These are phyloP conservation scores for Podila clonocystis DNA, from an alignment of 192 early-diverging fungal species.

Conservation along the genomic window DNA sequence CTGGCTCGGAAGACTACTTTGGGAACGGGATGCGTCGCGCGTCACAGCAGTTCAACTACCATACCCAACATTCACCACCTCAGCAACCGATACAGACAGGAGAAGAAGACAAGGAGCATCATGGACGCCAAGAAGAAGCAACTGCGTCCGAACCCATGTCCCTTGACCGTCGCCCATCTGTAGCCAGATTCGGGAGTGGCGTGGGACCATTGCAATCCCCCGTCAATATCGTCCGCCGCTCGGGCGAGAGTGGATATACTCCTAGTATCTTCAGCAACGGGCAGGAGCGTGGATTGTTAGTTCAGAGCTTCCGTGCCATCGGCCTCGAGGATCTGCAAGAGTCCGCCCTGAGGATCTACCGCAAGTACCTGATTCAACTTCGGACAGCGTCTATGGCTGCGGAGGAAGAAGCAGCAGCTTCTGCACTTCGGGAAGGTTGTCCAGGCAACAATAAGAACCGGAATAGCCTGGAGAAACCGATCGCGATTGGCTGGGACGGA, in stretches of 20 bases:
- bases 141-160: not conserved
- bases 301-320: slow-evolving; percentile 37
- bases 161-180: slow-evolving; percentile 6
- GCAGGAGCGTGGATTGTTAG: slow-evolving; percentile 16
- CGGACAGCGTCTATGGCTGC: slow-evolving; percentile 37
- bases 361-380: slow-evolving; percentile 45
- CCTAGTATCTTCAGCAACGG: slow-evolving; percentile 28
- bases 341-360: slow-evolving; percentile 39
- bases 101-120: not conserved
- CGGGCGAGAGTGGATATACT: slow-evolving; percentile 38
- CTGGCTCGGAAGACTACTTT: slow-evolving; percentile 27
- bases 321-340: slow-evolving; percentile 49
- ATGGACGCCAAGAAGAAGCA: not conserved
- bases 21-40: slow-evolving; percentile 7
- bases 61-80: not conserved
- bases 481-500: slow-evolving; percentile 33
- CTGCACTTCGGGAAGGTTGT: not conserved
- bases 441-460: not conserved
- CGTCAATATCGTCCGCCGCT: slow-evolving; percentile 15
- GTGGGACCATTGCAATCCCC: slow-evolving; percentile 33
- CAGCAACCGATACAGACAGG: not conserved
- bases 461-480: slow-evolving; percentile 20
- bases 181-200: slow-evolving; percentile 18
- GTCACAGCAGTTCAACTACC: slow-evolving; percentile 10
- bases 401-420: slow-evolving; percentile 25